Evolutionary conservation across 305 asterid species (phyloP).

Genomic region (Solanum hybrid): DNA sequence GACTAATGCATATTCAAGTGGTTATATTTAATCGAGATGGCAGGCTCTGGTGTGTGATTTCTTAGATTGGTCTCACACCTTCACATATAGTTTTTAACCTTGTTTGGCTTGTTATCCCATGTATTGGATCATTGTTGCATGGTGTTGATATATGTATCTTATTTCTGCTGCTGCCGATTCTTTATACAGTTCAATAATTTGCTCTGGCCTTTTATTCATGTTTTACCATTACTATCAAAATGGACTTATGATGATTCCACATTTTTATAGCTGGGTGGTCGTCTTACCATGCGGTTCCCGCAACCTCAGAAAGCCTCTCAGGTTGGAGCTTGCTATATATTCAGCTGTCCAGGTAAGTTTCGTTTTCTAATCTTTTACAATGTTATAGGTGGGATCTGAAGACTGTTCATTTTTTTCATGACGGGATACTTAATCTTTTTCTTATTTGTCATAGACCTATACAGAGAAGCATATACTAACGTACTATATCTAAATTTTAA

Average conservation of each 20-base stretch:
- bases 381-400: not conserved
- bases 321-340: slow-evolving; percentile 90
- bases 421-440: not conserved
- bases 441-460: not conserved
- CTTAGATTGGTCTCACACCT: not conserved
- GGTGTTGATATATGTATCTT: not conserved
- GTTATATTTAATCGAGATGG: not conserved
- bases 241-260: not conserved
- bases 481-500: not conserved
- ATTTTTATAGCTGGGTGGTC: slow-evolving; percentile 73
- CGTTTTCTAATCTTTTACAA: not conserved
- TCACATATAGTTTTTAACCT: not conserved
- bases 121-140: not conserved
- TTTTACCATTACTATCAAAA: not conserved
- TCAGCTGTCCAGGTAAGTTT: slow-evolving; percentile 47
- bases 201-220: not conserved
- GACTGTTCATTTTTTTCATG: not conserved
- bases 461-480: not conserved
- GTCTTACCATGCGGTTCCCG: slow-evolving; percentile 79
- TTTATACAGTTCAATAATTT: not conserved
- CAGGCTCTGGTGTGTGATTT: not conserved
- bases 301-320: slow-evolving; percentile 57
- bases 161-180: not conserved
- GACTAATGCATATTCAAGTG: not conserved
- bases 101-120: not conserved